Evolutionary conservation across 73 alveolate species (phyloP).

Genomic region (Stentor coeruleus): DNA sequence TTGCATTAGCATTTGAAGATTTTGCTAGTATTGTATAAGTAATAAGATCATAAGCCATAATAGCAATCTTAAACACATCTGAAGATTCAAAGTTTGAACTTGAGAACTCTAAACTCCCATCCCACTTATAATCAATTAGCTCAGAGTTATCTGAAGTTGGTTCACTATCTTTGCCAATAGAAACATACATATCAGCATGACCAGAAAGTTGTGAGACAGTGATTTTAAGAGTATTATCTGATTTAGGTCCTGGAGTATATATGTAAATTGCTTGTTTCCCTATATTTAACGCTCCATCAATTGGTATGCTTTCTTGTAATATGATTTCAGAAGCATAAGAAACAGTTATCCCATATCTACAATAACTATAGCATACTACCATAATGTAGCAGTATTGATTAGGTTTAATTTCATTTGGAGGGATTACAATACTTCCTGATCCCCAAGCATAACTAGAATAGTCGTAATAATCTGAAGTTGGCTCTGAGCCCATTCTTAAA

Average conservation of each 20-base stretch:
- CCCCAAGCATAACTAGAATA: slow-evolving; percentile 17
- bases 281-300: neutral
- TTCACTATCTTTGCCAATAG: neutral
- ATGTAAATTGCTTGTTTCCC: slow-evolving; percentile 4
- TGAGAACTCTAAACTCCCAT: neutral
- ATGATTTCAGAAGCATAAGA: neutral
- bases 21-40: neutral
- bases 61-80: neutral
- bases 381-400: neutral
- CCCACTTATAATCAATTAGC: neutral
- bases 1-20: neutral
- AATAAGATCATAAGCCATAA: neutral
- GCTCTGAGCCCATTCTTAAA: neutral
- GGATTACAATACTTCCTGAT: neutral
- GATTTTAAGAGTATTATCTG: neutral
- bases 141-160: neutral
- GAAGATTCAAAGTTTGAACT: neutral
- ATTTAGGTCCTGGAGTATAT: neutral
- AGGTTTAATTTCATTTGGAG: neutral
- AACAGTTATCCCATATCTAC: slow-evolving; percentile 9
- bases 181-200: neutral
- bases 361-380: neutral
- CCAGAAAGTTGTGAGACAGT: neutral
- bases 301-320: neutral
- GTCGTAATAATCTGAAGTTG: slow-evolving; percentile 11